Conservation (phyloP, 495 filamentous ascomycete genomes). For the Hypoxylon lienhwacheense region DNA sequence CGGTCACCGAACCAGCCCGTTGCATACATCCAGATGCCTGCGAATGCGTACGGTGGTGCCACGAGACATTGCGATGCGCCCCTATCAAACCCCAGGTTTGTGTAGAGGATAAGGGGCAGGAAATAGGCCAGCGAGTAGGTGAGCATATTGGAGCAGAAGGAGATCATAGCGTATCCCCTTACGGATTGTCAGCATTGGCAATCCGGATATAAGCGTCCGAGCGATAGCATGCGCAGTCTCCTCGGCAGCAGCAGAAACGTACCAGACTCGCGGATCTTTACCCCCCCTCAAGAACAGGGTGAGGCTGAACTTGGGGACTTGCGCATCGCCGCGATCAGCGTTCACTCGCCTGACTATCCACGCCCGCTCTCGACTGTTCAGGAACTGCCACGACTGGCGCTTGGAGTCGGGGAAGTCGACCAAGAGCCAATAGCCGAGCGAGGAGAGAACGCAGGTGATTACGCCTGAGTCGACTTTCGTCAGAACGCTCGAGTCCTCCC, state of each 20-base stretch:
- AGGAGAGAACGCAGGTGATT: constrained; percentile 48
- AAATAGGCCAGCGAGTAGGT: constrained; percentile 67
- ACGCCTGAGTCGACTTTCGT: constrained; percentile 14
- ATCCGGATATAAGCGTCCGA: no score
- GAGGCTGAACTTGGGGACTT: constrained; percentile 52
- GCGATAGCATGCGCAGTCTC: no score
- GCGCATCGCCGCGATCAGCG: constrained; percentile 57
- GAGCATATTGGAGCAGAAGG: constrained; percentile 57
- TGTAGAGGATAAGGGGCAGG: constrained; percentile 62
- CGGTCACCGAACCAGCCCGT: constrained; percentile 57
- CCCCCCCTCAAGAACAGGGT: constrained; percentile 50
- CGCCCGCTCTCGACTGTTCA: constrained; percentile 51
- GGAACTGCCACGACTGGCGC: constrained; percentile 56
- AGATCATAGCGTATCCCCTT: constrained; percentile 54
- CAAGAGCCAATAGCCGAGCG: constrained; percentile 54
- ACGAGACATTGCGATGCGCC: constrained; percentile 60
- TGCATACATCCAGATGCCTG: constrained; percentile 58
- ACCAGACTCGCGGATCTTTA: constrained; percentile 60
- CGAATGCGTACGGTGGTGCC: constrained; percentile 62
- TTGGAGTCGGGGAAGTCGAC: constrained; percentile 62
- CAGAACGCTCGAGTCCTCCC: background rate
- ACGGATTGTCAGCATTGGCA: constrained; percentile 23
- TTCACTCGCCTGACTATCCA: constrained; percentile 59
- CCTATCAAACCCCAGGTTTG: constrained; percentile 58
- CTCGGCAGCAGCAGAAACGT: constrained; percentile 13